A percentile compares a stretch with the other conserved stretches of the same genome.
Conservation (phyloP, 768 basidiomycete genomes). For the Wakefieldia striispora region DNA sequence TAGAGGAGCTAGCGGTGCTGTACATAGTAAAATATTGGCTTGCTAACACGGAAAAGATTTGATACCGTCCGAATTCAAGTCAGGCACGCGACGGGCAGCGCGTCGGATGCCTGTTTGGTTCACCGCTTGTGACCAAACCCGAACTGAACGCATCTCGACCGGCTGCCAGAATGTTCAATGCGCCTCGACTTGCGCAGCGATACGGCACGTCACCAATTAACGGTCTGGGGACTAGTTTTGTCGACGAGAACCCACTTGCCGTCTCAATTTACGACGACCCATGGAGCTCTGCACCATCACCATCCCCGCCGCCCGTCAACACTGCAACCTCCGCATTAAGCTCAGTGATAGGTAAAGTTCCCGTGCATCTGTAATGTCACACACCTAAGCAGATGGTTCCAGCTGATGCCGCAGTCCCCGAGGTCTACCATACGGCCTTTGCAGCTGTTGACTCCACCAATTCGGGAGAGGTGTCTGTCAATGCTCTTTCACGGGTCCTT, state of each 20-base stretch:
- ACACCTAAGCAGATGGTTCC: conserved; percentile 14
- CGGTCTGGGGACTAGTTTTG: conserved; percentile 69
- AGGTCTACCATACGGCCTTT: conserved; percentile 73
- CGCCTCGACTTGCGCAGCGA: conserved; percentile 70
- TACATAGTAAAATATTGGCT: conserved; percentile 21
- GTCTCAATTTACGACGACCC: conserved; percentile 79
- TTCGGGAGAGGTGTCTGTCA: conserved; percentile 79
- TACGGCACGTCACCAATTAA: conserved; percentile 56
- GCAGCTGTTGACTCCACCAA: conserved; percentile 67
- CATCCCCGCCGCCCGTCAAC: conserved; percentile 60
- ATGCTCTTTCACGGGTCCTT: conserved; percentile 76
- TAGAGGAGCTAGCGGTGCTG: conserved; percentile 13
- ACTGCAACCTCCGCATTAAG: conserved; percentile 53
- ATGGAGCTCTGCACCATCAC: conserved; percentile 75
- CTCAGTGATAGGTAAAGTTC: conserved; percentile 60
- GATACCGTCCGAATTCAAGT: neutral
- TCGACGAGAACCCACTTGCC: conserved; percentile 73
- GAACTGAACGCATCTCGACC: too few relatives aligned
- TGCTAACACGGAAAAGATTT: conserved; percentile 9
- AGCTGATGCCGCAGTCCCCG: conserved; percentile 82
- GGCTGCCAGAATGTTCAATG: conserved; percentile 69
- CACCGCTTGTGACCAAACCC: neutral
- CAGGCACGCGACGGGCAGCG: conserved; percentile 2
- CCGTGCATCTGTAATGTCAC: neutral
- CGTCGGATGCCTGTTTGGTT: conserved; percentile 9